Evolutionary conservation across 1,139 yeast species (phyloP).

Genomic region (Candida tetrigidarum): DNA sequence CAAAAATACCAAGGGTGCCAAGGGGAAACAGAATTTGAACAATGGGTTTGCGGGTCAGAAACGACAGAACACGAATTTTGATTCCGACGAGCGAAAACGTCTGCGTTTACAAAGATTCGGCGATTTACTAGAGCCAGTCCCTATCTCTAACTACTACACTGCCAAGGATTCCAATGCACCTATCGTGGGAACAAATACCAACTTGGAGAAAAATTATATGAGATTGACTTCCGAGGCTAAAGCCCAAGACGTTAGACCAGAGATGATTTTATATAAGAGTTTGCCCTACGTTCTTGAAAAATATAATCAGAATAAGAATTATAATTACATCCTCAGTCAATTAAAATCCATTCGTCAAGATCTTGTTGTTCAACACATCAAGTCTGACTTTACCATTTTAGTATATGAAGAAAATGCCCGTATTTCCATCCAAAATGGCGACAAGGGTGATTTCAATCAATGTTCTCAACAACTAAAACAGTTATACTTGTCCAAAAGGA

Average conservation of each 20-base stretch:
- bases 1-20: conserved; percentile 1
- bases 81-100: conserved; percentile 44
- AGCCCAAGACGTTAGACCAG: conserved; percentile 82
- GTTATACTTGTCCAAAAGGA: conserved; percentile 48
- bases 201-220: conserved; percentile 75
- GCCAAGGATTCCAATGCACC: conserved; percentile 3
- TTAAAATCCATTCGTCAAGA: conserved; percentile 93
- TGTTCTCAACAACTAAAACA: conserved; percentile 83
- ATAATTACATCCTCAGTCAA: conserved; percentile 85
- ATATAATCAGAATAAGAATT: conserved; percentile 54
- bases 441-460: conserved; percentile 93
- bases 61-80: conserved; percentile 21
- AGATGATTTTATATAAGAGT: conserved; percentile 60
- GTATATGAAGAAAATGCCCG: conserved; percentile 90
- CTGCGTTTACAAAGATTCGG: conserved; percentile 56
- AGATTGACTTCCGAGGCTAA: conserved; percentile 92
- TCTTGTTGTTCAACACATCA: conserved; percentile 88
- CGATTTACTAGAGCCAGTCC: not conserved
- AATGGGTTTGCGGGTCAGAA: not conserved
- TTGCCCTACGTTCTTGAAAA: conserved; percentile 57
- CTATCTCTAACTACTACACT: conserved; percentile 9
- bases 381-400: conserved; percentile 71
- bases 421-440: conserved; percentile 80
- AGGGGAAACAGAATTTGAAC: not conserved
- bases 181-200: conserved; percentile 68